Evolutionary conservation across 768 basidiomycete species (phyloP), one percentile per base, ranked within the genome.

Genomic region (Calocera cornea): DNA sequence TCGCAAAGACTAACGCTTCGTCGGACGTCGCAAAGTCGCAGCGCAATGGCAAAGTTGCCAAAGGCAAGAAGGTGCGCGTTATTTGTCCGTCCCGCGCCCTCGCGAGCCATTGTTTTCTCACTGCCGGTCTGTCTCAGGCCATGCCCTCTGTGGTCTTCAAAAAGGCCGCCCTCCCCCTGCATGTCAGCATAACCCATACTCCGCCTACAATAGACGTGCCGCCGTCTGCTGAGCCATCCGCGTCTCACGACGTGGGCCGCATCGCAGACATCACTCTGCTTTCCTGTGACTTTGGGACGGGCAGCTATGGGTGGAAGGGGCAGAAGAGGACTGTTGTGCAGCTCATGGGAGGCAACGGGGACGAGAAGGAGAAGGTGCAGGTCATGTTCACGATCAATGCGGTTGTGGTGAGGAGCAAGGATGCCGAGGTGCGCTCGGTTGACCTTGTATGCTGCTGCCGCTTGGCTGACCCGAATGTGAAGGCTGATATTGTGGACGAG

Each of bases 231-330:
- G 74, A 73, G 22, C 69, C 78, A 12, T 71, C 72, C 2, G 75
- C 77, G 5, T 72, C 77, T 2, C 75, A 74, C 2, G 89, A 90
- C 75, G 79, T 84, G 31, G 89, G 87, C 11, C 80, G 83, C 73
- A 78, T 90, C 69, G 84, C 83, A 17, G 80, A 77, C 44, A 74
- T 86, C 24, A 81, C 82, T 0, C 79, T 90, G 7, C 70, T 81
- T 2, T 83, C 90, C 1, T 82, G 76, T 68, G 79, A 82, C 41
- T 90, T 92, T 76, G 72, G 79, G 16, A 90, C 89, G 0, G 89
- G 90, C 12, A 89, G 87, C 73, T 90, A 87, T 74, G 90, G 91
- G 19, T 92, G 90, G 90, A 92, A 90, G 74, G 90, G 87, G 1
- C 83, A 76, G 74, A 87, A 86, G 74, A 82, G 85, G 29, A 76